A percentile compares a stretch with the other conserved stretches of the same genome.
Evolutionary conservation across 2,329 filamentous ascomycete species (phyloP).

Genomic region (Pyricularia grisea): DNA sequence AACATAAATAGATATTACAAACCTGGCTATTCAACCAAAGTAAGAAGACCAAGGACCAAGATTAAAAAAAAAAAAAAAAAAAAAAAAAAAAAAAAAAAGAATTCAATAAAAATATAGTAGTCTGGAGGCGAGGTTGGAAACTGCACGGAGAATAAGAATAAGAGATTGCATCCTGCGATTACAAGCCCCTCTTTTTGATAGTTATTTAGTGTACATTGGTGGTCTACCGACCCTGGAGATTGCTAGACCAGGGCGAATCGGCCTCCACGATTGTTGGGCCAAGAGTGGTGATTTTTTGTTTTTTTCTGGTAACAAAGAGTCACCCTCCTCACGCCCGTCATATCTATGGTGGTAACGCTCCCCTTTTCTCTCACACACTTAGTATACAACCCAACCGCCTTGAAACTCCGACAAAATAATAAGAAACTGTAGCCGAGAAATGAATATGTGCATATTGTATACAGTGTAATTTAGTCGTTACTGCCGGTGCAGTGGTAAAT

Average conservation of each 20-base stretch:
- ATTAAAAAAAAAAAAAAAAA: no score
- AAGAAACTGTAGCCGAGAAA: background rate
- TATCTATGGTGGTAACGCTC: background rate
- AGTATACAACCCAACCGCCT: background rate
- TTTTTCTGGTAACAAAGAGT: background rate
- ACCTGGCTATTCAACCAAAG: background rate
- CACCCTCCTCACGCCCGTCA: background rate
- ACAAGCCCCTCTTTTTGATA: background rate
- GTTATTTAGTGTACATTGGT: background rate
- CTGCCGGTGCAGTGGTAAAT: background rate
- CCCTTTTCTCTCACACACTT: background rate
- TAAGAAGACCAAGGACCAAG: no score
- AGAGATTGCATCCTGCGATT: background rate
- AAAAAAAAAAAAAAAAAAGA: no score
- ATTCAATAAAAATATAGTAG: background rate
- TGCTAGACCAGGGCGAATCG: background rate
- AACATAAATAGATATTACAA: no score
- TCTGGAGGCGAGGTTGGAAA: background rate
- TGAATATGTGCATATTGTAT: slow-evolving; percentile 1
- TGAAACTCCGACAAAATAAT: background rate
- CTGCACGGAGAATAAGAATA: background rate
- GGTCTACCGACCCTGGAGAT: background rate
- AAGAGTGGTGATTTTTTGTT: background rate
- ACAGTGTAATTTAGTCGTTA: background rate
- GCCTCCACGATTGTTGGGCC: background rate